These are phyloP conservation scores for Penicillium nucicola DNA, from an alignment of 495 filamentous ascomycete genomes.

Conservation along the genomic window DNA sequence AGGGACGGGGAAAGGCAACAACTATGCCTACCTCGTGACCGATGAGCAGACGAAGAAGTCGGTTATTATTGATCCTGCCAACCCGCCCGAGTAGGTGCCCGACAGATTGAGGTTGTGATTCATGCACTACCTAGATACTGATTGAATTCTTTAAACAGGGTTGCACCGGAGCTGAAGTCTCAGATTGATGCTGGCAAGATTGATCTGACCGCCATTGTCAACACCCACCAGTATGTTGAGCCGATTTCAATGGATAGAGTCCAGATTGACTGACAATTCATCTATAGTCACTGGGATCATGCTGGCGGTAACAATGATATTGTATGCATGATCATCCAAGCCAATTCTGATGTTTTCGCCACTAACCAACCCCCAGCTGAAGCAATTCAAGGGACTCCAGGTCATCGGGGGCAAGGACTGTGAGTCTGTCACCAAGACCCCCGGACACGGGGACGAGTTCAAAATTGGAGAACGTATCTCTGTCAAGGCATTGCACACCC, in stretches of 20 bases:
- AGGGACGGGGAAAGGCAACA: constrained; percentile 90
- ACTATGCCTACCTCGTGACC: constrained; percentile 93
- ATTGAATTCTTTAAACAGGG: constrained; percentile 47
- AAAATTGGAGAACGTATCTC: constrained; percentile 76
- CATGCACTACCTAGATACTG: neutral
- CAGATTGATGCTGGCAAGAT: constrained; percentile 68
- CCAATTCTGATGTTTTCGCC: no score
- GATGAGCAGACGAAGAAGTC: constrained; percentile 89
- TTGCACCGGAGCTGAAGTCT: constrained; percentile 73
- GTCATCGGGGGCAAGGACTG: constrained; percentile 90
- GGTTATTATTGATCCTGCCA: constrained; percentile 93
- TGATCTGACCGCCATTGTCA: constrained; percentile 84
- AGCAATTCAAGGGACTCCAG: constrained; percentile 60
- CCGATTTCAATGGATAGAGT: neutral
- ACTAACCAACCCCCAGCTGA: constrained; percentile 53
- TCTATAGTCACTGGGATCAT: constrained; percentile 83
- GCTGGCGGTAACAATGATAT: constrained; percentile 86
- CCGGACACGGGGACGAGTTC: constrained; percentile 72
- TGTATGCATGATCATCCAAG: constrained; percentile 45
- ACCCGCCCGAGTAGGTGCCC: constrained; percentile 77
- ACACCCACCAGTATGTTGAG: constrained; percentile 87
- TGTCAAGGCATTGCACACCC: constrained; percentile 89
- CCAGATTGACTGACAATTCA: constrained; percentile 1
- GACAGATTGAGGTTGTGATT: neutral
- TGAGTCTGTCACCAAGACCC: constrained; percentile 70